Conservation (phyloP, 345 rosid genomes). For the Pistacia atlantica region DNA sequence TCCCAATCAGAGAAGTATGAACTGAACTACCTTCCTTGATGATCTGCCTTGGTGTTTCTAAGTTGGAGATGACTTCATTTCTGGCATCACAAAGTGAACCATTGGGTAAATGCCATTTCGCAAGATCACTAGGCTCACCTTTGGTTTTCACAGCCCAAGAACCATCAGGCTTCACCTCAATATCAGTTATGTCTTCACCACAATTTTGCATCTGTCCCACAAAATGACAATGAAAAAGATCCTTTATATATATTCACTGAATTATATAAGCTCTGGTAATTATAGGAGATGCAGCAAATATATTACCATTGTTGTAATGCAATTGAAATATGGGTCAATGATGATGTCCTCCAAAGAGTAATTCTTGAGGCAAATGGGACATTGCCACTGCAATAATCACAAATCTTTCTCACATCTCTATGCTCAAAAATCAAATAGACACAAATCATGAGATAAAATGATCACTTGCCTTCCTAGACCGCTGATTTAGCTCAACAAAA, state of each 20-base stretch:
- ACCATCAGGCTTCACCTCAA: constrained; percentile 47
- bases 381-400: constrained; percentile 39
- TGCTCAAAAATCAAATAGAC: not conserved
- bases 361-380: constrained; percentile 40
- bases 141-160: constrained; percentile 39
- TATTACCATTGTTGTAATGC: constrained; percentile 33
- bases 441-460: not conserved
- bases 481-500: constrained; percentile 34
- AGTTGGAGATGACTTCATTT: constrained; percentile 13
- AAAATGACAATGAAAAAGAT: not conserved
- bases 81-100: constrained; percentile 18
- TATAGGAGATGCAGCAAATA: not conserved
- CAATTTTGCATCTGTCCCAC: constrained; percentile 36
- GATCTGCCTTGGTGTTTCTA: constrained; percentile 15
- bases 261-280: not conserved
- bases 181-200: constrained; percentile 39
- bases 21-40: constrained; percentile 13
- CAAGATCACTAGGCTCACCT: constrained; percentile 27
- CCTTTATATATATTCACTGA: not conserved
- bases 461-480: constrained; percentile 37
- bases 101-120: constrained; percentile 41
- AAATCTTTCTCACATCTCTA: constrained; percentile 1
- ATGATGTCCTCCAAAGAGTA: constrained; percentile 34
- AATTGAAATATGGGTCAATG: constrained; percentile 35
- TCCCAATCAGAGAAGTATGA: constrained; percentile 5